Evolutionary conservation across 768 basidiomycete species (phyloP).

Genomic region (Suillus lakei): DNA sequence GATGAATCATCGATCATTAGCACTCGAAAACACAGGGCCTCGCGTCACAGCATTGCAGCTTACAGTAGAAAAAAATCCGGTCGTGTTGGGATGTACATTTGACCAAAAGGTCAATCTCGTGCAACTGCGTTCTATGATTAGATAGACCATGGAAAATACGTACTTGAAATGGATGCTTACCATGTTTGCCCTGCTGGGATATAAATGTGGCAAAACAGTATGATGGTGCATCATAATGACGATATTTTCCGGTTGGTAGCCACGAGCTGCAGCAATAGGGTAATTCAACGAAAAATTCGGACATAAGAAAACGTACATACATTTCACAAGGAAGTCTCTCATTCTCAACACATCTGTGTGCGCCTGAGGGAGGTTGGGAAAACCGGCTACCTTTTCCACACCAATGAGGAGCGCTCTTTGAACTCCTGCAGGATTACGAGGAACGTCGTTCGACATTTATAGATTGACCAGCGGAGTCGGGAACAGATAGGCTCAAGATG

Average conservation of each 20-base stretch:
- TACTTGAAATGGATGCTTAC: conserved; percentile 1
- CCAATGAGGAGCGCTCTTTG: conserved; percentile 11
- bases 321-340: conserved; percentile 4
- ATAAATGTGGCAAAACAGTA: background rate
- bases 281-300: background rate
- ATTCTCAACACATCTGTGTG: conserved; percentile 7
- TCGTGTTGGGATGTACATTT: background rate
- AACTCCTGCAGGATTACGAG: background rate
- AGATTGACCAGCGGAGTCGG: too few species aligned
- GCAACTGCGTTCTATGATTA: background rate
- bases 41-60: background rate
- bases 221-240: conserved; percentile 12
- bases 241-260: conserved; percentile 8
- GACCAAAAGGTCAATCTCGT: conserved; percentile 11
- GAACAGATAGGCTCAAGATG: background rate
- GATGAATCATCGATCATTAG: background rate
- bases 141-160: background rate
- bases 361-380: conserved; percentile 4
- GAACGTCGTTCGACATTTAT: background rate
- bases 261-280: background rate
- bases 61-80: conserved; percentile 16
- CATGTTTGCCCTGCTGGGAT: conserved; percentile 7
- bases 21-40: too few species aligned
- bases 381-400: background rate
- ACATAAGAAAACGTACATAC: background rate